Conservation (phyloP, 2,329 filamentous ascomycete genomes). For the Rasamsonia emersonii region DNA sequence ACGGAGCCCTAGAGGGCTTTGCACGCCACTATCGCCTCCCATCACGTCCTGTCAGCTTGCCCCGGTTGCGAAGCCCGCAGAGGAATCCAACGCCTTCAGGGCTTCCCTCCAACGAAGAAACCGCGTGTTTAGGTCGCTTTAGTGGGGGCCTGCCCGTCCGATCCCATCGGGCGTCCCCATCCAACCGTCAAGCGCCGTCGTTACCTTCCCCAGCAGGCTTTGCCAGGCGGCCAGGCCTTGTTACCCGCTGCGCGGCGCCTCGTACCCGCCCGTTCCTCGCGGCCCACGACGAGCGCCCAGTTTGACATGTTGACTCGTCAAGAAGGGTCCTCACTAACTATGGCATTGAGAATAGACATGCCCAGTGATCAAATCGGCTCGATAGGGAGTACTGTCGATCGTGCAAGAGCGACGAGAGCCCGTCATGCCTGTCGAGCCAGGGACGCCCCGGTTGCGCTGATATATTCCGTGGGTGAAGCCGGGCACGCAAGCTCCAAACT, state of each 20-base stretch:
- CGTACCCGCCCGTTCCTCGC: conserved; percentile 9
- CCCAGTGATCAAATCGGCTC: conserved; percentile 2
- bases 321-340: conserved; percentile 6
- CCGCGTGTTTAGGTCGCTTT: conserved; percentile 3
- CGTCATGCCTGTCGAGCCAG: background rate
- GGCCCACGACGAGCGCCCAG: conserved; percentile 4
- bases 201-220: conserved; percentile 2
- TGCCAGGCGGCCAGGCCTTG: background rate
- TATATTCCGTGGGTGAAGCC: conserved; percentile 2
- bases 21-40: conserved; percentile 7
- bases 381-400: conserved; percentile 7
- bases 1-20: conserved; percentile 6
- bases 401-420: conserved; percentile 4
- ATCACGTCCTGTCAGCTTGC: conserved; percentile 9
- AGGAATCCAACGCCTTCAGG: too few relatives aligned
- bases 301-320: conserved; percentile 9
- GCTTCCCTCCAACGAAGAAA: conserved; percentile 4
- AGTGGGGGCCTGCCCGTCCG: conserved; percentile 5
- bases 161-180: conserved; percentile 4
- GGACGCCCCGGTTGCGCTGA: background rate
- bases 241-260: conserved; percentile 4
- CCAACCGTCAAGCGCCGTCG: conserved; percentile 7
- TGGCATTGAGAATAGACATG: conserved; percentile 2
- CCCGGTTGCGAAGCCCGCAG: too few relatives aligned
- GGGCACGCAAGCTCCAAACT: background rate